These are phyloP conservation scores for Saccharum hybrid DNA, from an alignment of 202 grass and related monocot genomes.

Conservation along the genomic window DNA sequence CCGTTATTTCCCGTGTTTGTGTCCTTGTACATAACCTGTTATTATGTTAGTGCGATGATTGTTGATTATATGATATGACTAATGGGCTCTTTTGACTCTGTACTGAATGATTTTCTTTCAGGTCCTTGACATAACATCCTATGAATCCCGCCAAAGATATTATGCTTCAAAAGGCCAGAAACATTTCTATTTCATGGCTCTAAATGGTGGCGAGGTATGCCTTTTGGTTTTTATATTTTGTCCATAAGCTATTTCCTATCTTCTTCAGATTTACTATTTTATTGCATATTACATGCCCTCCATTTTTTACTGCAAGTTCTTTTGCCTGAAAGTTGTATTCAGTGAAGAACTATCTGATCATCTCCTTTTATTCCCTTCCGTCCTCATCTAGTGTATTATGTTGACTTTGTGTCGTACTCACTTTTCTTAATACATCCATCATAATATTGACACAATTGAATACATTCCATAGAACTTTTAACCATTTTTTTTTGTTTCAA, in stretches of 20 bases:
- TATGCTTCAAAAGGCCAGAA: conserved; percentile 95
- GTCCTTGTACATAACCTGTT: background rate
- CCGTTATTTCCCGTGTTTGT: background rate
- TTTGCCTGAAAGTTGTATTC: conserved; percentile 2
- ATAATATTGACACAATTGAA: conserved; percentile 15
- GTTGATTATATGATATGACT: conserved; percentile 3
- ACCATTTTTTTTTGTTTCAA: conserved; percentile 49
- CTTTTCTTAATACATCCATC: conserved; percentile 31
- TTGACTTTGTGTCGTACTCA: conserved; percentile 13
- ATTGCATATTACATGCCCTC: background rate
- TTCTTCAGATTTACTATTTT: conserved; percentile 6
- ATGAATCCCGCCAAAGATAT: conserved; percentile 85
- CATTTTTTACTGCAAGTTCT: background rate
- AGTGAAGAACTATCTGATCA: conserved; percentile 24
- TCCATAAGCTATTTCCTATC: conserved; percentile 27
- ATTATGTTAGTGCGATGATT: background rate
- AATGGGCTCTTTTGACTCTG: conserved; percentile 24
- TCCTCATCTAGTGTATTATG: conserved; percentile 23
- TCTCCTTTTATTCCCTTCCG: conserved; percentile 30
- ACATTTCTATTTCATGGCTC: conserved; percentile 99
- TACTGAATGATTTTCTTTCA: conserved; percentile 44
- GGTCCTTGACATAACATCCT: conserved; percentile 90
- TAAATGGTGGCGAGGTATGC: conserved; percentile 97
- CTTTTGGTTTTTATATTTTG: conserved; percentile 38
- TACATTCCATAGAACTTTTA: conserved; percentile 30